Percentiles rank a stretch among this genome's conserved stretches.
phyloP scores from a whole-genome alignment of 2,329 filamentous ascomycete genomes.

The Arthrobotrys entomopaga region DNA sequence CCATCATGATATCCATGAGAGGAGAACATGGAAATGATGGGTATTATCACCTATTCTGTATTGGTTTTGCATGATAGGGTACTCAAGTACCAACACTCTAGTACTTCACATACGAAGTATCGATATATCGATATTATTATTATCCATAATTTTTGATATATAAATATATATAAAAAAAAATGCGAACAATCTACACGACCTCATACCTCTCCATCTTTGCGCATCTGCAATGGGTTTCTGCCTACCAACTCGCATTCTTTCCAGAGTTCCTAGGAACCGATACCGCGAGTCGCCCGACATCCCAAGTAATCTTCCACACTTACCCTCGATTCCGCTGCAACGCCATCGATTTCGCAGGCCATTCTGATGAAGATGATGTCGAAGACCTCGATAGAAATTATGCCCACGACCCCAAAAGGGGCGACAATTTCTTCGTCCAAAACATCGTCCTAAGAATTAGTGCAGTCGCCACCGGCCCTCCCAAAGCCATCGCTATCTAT shows the following conservation, averaged over 20 bases:
- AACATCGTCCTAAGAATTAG: constrained; percentile 22
- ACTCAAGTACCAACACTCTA: too few species aligned
- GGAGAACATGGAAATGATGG: too few species aligned
- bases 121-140: too few species aligned
- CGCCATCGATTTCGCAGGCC: constrained; percentile 5
- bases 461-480: constrained; percentile 11
- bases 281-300: background rate
- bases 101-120: too few species aligned
- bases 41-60: too few species aligned
- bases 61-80: too few species aligned
- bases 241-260: constrained; percentile 36
- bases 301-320: constrained; percentile 15
- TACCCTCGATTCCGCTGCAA: constrained; percentile 36
- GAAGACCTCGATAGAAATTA: too few species aligned
- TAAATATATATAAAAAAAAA: constrained; percentile 2
- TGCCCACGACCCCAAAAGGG: background rate
- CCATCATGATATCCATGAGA: too few species aligned
- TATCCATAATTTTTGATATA: too few species aligned
- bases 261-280: background rate
- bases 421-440: background rate
- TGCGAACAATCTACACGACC: constrained; percentile 2
- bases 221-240: background rate
- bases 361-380: background rate
- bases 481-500: constrained; percentile 21
- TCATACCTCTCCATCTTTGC: background rate